Base-by-base conservation (phyloP, 345 rosid genomes). In the Camelina sativa region DNA sequence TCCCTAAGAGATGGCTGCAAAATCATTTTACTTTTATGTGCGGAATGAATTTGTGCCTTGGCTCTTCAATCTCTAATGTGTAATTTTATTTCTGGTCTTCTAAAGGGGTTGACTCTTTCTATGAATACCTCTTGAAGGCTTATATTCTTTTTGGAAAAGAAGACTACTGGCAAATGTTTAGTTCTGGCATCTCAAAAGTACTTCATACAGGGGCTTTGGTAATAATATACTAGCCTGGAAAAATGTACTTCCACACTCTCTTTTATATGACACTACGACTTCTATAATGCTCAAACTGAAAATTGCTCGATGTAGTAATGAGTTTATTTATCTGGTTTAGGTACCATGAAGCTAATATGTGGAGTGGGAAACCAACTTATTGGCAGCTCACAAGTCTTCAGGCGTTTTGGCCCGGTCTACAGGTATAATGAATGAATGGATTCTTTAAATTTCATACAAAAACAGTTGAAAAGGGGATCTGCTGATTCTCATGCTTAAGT, bases 321-420 rank as follows among this genome's bases (percentile, higher is more conserved):
- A 62, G 53, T 54, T 61, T 46, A 67, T 67, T 32, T 68, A 67
- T 41, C 43, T 69, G 16, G 20, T 54, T 69, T 69, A 93, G 97
- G 98, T 94, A 94, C 84, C 98, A 94, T 81, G 98, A 94, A 79
- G 95, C 95, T 69, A 95, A 94, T 77, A 91, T 94, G 97, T 91
- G 96, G 76, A 94, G 84, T 16, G 98, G 98, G 80, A 88, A 79
- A 79, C 91, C 98, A 69, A 94, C 98, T 57, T 87, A 94, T 75
- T 94, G 98, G 98, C 98, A 94, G 84, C 91, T 94, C 75, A 94
- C 97, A 69, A 94, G 98, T 81, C 97, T 94, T 80, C 98, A 94
- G 86, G 97, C 98, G 64, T 94, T 94, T 83, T 94, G 98, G 98
- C 98, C 98, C 55, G 97, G 98, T 75, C 85, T 94, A 43, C 98